Conservation (phyloP, 2,329 filamentous ascomycete species). For the Arthrobotrys megalospora region DNA sequence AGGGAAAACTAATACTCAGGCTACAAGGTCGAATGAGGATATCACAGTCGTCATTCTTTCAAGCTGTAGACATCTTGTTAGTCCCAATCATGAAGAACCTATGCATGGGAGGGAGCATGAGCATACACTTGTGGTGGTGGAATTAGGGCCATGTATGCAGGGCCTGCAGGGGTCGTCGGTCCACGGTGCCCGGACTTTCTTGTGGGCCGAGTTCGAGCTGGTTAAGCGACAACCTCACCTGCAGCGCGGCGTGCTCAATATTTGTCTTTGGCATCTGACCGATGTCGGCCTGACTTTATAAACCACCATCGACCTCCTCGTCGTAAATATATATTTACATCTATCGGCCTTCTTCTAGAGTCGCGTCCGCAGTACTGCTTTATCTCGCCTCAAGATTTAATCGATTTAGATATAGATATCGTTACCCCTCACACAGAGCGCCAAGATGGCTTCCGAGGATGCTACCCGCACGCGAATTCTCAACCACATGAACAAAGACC, state of each 20-base stretch:
- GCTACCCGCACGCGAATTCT: conserved; percentile 55
- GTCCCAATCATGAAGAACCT: no score
- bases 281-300: not conserved
- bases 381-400: not conserved
- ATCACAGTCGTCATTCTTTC: no score
- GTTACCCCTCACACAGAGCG: not conserved
- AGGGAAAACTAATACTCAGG: no score
- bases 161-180: no score
- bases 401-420: not conserved
- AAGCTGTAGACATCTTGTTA: no score
- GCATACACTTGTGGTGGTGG: no score
- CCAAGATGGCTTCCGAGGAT: conserved; percentile 54
- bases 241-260: no score
- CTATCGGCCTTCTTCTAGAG: not conserved
- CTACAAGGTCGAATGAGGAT: no score
- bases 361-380: not conserved
- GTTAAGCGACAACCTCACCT: not conserved
- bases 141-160: no score
- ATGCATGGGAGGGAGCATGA: no score
- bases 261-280: not conserved
- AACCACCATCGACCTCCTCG: not conserved
- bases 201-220: not conserved
- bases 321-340: not conserved
- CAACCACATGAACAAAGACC: conserved; percentile 59
- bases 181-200: no score